Conservation (phyloP, 805 yeast species). For the Metschnikowia cubensis region DNA sequence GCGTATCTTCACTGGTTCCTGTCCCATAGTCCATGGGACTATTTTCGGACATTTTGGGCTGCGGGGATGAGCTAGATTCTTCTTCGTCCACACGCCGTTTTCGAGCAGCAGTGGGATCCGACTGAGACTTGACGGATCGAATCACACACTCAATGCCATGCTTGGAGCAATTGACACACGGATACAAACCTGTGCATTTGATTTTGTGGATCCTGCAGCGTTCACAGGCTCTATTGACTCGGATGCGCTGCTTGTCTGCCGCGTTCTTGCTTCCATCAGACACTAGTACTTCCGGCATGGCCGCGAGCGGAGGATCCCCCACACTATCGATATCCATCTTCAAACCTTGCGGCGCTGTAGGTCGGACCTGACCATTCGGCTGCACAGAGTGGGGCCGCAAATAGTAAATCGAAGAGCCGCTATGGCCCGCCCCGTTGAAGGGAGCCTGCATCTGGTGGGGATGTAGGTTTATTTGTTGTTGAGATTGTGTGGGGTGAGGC, state of each 20-base stretch:
- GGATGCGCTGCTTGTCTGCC: constrained; percentile 20
- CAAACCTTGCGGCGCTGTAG: not conserved
- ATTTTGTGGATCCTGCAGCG: constrained; percentile 53
- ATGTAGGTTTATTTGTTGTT: not conserved
- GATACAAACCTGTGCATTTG: constrained; percentile 52
- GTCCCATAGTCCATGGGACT: not conserved
- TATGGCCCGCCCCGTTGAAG: not conserved
- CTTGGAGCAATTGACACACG: constrained; percentile 46
- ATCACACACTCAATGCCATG: constrained; percentile 34
- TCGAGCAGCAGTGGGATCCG: not conserved
- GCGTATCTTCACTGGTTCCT: not conserved
- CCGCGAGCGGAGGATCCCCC: not conserved
- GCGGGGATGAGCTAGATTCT: not conserved
- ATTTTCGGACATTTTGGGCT: not conserved
- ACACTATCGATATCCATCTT: not conserved
- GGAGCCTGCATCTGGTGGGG: not conserved
- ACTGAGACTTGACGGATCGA: constrained; percentile 2
- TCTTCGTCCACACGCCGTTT: not conserved
- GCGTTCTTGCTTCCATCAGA: not conserved
- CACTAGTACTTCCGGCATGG: not conserved
- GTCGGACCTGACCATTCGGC: not conserved
- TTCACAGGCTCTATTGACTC: constrained; percentile 54
- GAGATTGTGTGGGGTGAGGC: not conserved
- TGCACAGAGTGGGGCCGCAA: not conserved
- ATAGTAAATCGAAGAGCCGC: not conserved